Evolutionary conservation across 441 rosid species (phyloP), one percentile per base, ranked within the genome.

Genomic region (Populus hybrid): DNA sequence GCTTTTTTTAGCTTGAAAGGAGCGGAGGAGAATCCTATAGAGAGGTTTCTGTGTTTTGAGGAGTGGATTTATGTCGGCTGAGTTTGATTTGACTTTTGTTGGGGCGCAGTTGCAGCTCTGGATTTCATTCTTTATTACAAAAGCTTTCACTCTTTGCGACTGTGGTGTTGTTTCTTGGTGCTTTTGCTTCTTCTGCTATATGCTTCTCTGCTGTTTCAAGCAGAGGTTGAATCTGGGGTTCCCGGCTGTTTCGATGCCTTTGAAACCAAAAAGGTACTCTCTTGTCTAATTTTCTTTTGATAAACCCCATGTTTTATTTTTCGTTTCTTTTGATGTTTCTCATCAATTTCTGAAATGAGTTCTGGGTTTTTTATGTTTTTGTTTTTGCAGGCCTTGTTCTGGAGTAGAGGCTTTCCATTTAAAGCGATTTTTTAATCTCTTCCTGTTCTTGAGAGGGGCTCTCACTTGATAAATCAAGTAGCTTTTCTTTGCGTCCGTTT

Each of bases 21-120:
- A 67, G 73, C 20, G 38, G 65, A 26, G 26, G 35, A 24, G 40
- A 73, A 71, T 81, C 35, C 28, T 21, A n/a, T 2, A 23, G 75
- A 42, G 81, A 21, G 21, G 72, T 46, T 34, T 76, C 61, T 38
- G 67, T 70, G 75, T 64, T 71, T 24, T 36, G 78, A 67, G 74
- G 21, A 63, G 72, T 57, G 87, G 89, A 87, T 95, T 83, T 94
- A 93, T 96, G 99, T 90, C 94, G 94, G 95, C 91, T 90, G 86
- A 82, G 76, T 86, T 83, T 88, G 90, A 83, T 80, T 85, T 87
- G 97, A 84, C 85, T 89, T 86, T 85, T 88, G 87, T 84, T 89
- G 87, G 88, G 92, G 88, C 92, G 87, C 85, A 78, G 83, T 86
- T 83, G 84, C 77, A 89, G 90, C 90, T 89, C 90, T 86, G 85